Conservation (phyloP, 306 rosid species). For the Quercus gilva region DNA sequence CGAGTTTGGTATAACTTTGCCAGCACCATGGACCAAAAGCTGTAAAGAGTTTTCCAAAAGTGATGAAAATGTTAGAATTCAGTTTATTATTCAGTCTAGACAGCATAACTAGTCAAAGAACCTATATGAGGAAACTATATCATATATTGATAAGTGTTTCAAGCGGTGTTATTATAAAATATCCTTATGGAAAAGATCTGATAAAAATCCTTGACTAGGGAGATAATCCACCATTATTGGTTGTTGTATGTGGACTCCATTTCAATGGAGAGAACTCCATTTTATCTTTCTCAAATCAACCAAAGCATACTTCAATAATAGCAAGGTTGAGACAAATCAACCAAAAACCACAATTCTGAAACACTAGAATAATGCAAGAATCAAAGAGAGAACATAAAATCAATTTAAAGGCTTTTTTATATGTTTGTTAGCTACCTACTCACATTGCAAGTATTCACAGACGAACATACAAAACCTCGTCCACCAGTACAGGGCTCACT, state of each 20-base stretch:
- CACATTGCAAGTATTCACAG: conserved; percentile 84
- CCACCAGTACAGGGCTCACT: conserved; percentile 66
- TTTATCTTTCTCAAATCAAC: neutral
- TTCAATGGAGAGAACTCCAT: neutral
- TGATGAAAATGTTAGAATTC: conserved; percentile 20
- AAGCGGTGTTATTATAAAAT: neutral
- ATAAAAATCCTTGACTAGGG: neutral
- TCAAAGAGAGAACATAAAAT: neutral
- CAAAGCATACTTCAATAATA: neutral
- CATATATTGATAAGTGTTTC: neutral
- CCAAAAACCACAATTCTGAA: neutral
- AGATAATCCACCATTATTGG: neutral
- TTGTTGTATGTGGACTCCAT: neutral
- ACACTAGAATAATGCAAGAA: neutral
- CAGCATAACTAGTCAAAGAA: neutral
- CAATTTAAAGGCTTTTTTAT: neutral
- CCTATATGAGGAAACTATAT: neutral
- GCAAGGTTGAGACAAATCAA: neutral
- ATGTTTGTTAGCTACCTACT: conserved; percentile 41
- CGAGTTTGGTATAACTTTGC: conserved; percentile 76
- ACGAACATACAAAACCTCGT: conserved; percentile 66
- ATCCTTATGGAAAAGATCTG: neutral
- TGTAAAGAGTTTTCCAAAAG: conserved; percentile 27
- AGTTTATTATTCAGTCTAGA: conserved; percentile 1
- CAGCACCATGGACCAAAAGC: conserved; percentile 87